Conservation (phyloP, 1,284 basidiomycete species). For the Ceratobasidium sp. region DNA sequence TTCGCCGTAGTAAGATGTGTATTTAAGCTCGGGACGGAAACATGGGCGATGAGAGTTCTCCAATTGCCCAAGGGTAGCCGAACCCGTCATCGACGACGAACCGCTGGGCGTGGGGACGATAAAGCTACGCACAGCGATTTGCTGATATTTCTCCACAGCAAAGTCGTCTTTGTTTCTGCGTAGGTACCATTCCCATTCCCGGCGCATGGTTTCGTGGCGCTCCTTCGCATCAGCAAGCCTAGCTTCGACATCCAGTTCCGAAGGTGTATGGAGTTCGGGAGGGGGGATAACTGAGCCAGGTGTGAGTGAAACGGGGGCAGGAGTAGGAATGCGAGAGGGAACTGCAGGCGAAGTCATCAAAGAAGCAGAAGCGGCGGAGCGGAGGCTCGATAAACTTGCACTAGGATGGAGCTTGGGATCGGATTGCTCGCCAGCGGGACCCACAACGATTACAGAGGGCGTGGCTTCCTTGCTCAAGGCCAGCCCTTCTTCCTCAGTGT, state of each 20-base stretch:
- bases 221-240: conserved; percentile 62
- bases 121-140: conserved; percentile 76
- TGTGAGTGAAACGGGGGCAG: neutral
- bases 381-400: conserved; percentile 51
- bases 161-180: conserved; percentile 82
- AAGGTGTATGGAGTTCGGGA: conserved; percentile 15
- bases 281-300: neutral
- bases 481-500: neutral
- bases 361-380: conserved; percentile 42
- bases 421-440: conserved; percentile 22
- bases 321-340: conserved; percentile 29
- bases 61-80: conserved; percentile 2
- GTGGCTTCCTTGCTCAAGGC: neutral
- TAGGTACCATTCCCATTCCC: conserved; percentile 91
- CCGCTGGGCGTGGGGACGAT: conserved; percentile 63
- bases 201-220: conserved; percentile 81
- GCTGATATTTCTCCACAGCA: conserved; percentile 91
- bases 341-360: conserved; percentile 21
- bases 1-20: conserved; percentile 89
- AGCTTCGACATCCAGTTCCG: conserved; percentile 31
- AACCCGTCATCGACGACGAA: neutral
- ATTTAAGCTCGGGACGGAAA: conserved; percentile 69
- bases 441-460: conserved; percentile 17
- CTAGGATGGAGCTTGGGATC: conserved; percentile 53
- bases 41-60: conserved; percentile 55